These are phyloP conservation scores for Ogataea dorogensis DNA, from an alignment of 805 yeast genomes.

Conservation along the genomic window DNA sequence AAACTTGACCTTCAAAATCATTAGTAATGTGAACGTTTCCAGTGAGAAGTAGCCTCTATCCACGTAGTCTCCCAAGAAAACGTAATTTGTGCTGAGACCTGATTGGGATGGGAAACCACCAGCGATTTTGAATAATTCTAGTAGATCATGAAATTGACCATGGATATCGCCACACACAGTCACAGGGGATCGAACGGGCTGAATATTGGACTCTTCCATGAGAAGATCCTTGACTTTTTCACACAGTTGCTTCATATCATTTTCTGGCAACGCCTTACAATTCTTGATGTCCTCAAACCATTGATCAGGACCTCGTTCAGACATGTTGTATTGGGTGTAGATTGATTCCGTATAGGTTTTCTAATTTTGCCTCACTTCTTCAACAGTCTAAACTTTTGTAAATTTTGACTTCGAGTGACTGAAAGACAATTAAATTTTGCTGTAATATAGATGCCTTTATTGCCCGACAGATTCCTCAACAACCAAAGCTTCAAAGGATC, in stretches of 20 bases:
- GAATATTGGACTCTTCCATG: conserved; percentile 95
- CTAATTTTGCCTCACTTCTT: too few relatives aligned
- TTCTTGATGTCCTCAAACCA: conserved; percentile 94
- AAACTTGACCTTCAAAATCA: conserved; percentile 84
- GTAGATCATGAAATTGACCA: conserved; percentile 94
- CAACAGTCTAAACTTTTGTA: too few relatives aligned
- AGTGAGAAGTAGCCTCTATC: conserved; percentile 96
- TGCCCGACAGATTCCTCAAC: too few relatives aligned
- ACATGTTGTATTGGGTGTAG: conserved; percentile 46
- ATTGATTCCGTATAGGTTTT: too few relatives aligned
- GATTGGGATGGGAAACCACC: conserved; percentile 87
- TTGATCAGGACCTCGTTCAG: conserved; percentile 85
- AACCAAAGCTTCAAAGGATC: too few relatives aligned
- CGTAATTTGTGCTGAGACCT: conserved; percentile 51
- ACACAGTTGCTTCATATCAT: conserved; percentile 94
- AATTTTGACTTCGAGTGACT: too few relatives aligned
- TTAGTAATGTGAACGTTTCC: conserved; percentile 89
- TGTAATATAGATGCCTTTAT: too few relatives aligned
- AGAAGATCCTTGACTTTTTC: conserved; percentile 90
- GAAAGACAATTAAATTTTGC: too few relatives aligned
- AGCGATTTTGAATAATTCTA: conserved; percentile 83
- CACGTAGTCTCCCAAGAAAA: conserved; percentile 93
- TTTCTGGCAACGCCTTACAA: conserved; percentile 84
- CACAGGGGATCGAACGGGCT: conserved; percentile 90
- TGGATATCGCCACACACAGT: conserved; percentile 98